These are phyloP conservation scores for Bromus sterilis DNA, from an alignment of 176 grass and related monocot species.

Conservation along the genomic window DNA sequence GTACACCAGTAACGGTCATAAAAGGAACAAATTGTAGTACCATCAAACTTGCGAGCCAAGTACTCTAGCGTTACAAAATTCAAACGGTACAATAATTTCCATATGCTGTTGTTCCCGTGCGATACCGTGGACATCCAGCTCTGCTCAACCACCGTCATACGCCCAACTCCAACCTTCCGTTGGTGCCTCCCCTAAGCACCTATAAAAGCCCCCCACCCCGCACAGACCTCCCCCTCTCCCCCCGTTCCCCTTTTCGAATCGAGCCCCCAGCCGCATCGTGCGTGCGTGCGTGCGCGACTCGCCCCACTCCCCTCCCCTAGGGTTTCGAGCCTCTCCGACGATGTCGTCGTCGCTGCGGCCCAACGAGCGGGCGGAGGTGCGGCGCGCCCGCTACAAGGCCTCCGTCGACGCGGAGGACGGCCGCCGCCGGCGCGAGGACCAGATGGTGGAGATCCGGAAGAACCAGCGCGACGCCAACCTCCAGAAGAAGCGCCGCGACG, in stretches of 20 bases:
- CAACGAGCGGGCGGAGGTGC: constrained; percentile 55
- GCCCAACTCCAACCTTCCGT: not conserved
- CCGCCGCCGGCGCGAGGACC: constrained; percentile 58
- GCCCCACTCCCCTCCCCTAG: not conserved
- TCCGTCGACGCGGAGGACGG: constrained; percentile 76
- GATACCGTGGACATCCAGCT: constrained; percentile 8
- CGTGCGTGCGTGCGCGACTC: not conserved
- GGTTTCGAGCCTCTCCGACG: constrained; percentile 18
- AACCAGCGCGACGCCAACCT: constrained; percentile 68
- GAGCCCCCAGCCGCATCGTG: constrained; percentile 26
- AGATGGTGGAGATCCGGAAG: constrained; percentile 83
- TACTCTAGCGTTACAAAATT: too few relatives aligned
- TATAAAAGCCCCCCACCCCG: constrained; percentile 14
- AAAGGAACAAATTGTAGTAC: too few relatives aligned
- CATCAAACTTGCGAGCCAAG: too few relatives aligned
- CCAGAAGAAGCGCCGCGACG: constrained; percentile 76
- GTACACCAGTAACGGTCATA: too few relatives aligned
- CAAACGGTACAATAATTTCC: too few relatives aligned
- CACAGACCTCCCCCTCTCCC: not conserved
- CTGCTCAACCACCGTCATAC: not conserved
- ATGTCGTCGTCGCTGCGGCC: constrained; percentile 89
- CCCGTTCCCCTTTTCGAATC: constrained; percentile 47
- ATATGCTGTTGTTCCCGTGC: not conserved
- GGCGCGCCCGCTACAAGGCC: constrained; percentile 74
- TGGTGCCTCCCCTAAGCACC: not conserved